A percentile compares a stretch with the other conserved stretches of the same genome.
Evolutionary conservation across 768 basidiomycete species (phyloP).

Genomic region (Calocybe gangraenosa): DNA sequence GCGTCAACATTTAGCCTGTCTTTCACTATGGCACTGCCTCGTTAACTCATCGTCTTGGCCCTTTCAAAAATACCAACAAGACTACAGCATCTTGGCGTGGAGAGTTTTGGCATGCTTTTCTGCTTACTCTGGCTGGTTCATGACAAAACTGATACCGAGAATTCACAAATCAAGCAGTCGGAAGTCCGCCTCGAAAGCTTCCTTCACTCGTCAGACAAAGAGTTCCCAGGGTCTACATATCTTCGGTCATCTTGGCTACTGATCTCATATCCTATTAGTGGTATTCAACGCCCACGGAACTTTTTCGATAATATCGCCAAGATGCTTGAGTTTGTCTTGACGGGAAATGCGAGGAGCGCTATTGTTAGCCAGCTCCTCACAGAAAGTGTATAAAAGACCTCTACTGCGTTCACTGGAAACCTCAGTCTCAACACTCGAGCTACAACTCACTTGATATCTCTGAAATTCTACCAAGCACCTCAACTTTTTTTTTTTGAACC

Average conservation of each 20-base stretch:
- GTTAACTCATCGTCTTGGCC: no score
- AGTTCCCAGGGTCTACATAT: not conserved
- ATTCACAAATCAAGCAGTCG: not conserved
- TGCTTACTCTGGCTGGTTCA: not conserved
- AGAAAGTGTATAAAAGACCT: conserved; percentile 14
- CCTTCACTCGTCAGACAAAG: not conserved
- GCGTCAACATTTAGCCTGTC: no score
- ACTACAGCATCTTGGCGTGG: conserved; percentile 5
- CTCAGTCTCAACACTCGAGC: conserved; percentile 9
- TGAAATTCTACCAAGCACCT: not conserved
- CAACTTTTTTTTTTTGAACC: conserved; percentile 6
- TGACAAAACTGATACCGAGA: no score
- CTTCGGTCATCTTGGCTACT: not conserved
- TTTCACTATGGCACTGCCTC: no score
- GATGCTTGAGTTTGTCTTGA: conserved; percentile 2
- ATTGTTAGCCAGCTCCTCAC: conserved; percentile 2
- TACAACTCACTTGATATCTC: not conserved
- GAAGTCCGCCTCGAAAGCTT: not conserved
- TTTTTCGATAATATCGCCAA: not conserved
- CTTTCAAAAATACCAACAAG: no score
- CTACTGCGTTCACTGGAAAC: not conserved
- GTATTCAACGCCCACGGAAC: conserved; percentile 2
- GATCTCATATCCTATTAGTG: not conserved
- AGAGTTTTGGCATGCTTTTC: not conserved
- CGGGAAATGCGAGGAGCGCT: conserved; percentile 5